phyloP scores from a whole-genome alignment of 371 early-diverging fungal genomes.

The Rhizopus stolonifer region DNA sequence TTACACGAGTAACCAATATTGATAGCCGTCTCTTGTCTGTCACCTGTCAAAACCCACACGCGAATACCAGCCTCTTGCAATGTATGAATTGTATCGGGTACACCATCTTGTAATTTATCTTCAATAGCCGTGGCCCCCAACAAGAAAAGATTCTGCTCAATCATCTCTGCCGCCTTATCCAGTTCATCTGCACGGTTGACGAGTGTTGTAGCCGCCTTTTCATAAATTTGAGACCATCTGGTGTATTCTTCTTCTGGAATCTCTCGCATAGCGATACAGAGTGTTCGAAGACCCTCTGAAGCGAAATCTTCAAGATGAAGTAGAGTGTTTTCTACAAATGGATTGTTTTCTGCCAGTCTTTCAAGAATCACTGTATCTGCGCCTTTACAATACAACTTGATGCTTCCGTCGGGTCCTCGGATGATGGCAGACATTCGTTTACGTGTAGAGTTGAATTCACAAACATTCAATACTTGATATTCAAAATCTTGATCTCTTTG shows the following conservation, averaged over 20 bases:
- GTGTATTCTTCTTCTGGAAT: conserved; percentile 87
- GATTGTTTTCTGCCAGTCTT: conserved; percentile 75
- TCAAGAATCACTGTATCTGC: conserved; percentile 98
- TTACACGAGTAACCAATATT: conserved; percentile 93
- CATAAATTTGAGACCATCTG: conserved; percentile 81
- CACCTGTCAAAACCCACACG: conserved; percentile 97
- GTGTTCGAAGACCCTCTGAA: conserved; percentile 88
- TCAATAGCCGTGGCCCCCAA: conserved; percentile 99
- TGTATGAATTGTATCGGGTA: conserved; percentile 95
- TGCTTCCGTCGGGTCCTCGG: conserved; percentile 87
- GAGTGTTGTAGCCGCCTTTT: conserved; percentile 87
- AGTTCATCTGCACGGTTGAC: conserved; percentile 85
- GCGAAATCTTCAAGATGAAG: conserved; percentile 87
- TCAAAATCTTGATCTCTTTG: conserved; percentile 67
- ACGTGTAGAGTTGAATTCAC: conserved; percentile 96
- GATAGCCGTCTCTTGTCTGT: conserved; percentile 92
- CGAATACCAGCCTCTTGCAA: conserved; percentile 92
- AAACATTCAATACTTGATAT: conserved; percentile 90
- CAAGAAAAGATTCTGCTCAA: conserved; percentile 88
- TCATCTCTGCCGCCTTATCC: conserved; percentile 91
- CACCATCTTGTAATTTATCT: conserved; percentile 98
- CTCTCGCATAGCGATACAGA: conserved; percentile 93
- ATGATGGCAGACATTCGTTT: conserved; percentile 96
- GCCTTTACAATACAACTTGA: conserved; percentile 96
- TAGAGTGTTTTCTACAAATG: conserved; percentile 76